Base-by-base conservation (phyloP, 1,139 yeast genomes). In the Pichia sp. region DNA sequence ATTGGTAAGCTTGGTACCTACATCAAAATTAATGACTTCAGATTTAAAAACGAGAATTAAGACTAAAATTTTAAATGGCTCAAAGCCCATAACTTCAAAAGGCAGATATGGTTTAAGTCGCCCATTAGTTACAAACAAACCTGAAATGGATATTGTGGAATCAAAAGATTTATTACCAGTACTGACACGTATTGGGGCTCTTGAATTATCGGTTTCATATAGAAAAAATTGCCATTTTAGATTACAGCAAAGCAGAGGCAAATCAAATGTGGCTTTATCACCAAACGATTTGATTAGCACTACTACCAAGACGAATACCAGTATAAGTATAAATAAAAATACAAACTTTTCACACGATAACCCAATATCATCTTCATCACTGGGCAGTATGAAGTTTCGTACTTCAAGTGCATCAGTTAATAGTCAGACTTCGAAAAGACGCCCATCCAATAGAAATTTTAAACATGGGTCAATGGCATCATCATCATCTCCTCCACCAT, bases 51-150 rank as follows among this genome's bases (percentile, higher is more conserved):
- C 77, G 26, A 64, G 64, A 39, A 66, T 86, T 1, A 79, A 81
- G 1, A 79, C 84, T 48, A 74, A 88, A 43, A 69, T 89, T 0
- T 62, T 85, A 22, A 90, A 88, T 61, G 97, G 96, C 0, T 75
- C 81, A 22, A 79, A 79, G 53, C 83, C 94, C 0, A 86, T 89
- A 38, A 72, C 82, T 25, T 84, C 95, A 3, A 83, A 82, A 59
- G 96, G 96, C 2, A 69, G 97, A 53, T 77, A 88, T 25, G 97
- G 97, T 0, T 72, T 90, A 48, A 82, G 90, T 50, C 85, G 83
- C 60, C 71, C 83, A 2, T 74, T 88, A 2, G 71, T 78, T 3
- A 47, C 43, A 16, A 51, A 50, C 5, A 51, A 46, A 26, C 44
- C 50, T 12, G 45, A 39, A 29, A 42, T 20, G 9, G 50, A 51